Evolutionary conservation across 192 early-diverging fungal genomes (phyloP).

Genomic region (Coemansia sp.): DNA sequence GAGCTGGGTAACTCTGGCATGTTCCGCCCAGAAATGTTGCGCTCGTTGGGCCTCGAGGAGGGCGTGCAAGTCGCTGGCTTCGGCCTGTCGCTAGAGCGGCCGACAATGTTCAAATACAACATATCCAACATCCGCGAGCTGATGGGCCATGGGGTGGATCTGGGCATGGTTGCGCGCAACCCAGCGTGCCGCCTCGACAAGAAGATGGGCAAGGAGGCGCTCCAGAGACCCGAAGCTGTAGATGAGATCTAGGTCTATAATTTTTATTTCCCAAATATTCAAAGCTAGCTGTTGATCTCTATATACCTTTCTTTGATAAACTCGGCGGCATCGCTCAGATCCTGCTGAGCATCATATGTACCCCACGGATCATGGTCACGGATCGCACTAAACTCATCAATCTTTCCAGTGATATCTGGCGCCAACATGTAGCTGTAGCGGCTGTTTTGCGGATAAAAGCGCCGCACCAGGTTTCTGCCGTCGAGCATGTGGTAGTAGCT

Average conservation of each 20-base stretch:
- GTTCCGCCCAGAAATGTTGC: conserved; percentile 99
- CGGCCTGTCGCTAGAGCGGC: conserved; percentile 95
- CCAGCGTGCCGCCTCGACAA: conserved; percentile 92
- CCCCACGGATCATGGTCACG: conserved; percentile 54
- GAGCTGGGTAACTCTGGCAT: conserved; percentile 99
- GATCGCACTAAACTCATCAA: conserved; percentile 46
- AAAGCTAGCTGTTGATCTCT: not conserved
- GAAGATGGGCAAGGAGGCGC: conserved; percentile 50
- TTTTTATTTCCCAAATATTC: not conserved
- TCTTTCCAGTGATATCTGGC: conserved; percentile 30
- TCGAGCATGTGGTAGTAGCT: conserved; percentile 47
- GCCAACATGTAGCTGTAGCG: conserved; percentile 53
- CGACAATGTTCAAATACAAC: conserved; percentile 98
- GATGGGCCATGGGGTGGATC: conserved; percentile 91
- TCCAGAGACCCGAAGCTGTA: conserved; percentile 3
- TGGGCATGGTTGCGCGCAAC: conserved; percentile 85
- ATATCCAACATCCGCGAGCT: conserved; percentile 93
- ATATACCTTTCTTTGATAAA: conserved; percentile 31
- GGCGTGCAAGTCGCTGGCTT: conserved; percentile 97
- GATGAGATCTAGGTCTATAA: conserved; percentile 8
- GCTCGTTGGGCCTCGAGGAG: conserved; percentile 89
- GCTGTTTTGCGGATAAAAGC: conserved; percentile 49
- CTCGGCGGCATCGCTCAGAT: conserved; percentile 21
- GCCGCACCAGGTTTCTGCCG: conserved; percentile 39
- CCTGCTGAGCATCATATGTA: conserved; percentile 26